phyloP scores from a whole-genome alignment of 2,329 filamentous ascomycete species.

The Aspergillus neotritici region DNA sequence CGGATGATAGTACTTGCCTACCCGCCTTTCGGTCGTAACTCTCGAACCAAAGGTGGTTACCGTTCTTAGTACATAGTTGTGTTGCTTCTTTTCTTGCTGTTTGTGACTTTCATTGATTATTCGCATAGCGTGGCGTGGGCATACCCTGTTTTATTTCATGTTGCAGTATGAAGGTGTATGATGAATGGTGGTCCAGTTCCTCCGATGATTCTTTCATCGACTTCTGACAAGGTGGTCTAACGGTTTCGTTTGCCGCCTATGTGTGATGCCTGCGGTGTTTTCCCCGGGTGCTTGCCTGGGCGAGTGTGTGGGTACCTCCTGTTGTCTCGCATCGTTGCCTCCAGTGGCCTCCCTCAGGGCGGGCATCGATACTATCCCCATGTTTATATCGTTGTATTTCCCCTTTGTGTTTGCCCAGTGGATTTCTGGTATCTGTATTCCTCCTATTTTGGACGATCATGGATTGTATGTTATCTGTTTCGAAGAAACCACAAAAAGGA shows the following conservation, averaged over 20 bases:
- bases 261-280: slow-evolving; percentile 6
- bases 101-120: slow-evolving; percentile 19
- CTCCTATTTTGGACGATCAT: slow-evolving; percentile 10
- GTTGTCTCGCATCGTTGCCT: too few relatives aligned
- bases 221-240: slow-evolving; percentile 5
- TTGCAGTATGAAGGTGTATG: slow-evolving; percentile 20
- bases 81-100: slow-evolving; percentile 21
- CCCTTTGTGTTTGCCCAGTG: slow-evolving; percentile 1
- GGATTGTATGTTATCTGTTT: slow-evolving; percentile 15
- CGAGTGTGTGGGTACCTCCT: background rate
- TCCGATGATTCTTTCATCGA: slow-evolving; percentile 7
- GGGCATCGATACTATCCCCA: background rate
- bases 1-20: too few relatives aligned
- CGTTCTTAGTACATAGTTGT: slow-evolving; percentile 34
- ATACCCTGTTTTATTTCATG: slow-evolving; percentile 30
- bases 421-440: slow-evolving; percentile 6
- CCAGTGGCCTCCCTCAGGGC: too few relatives aligned
- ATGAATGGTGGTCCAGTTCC: slow-evolving; percentile 15
- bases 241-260: slow-evolving; percentile 4
- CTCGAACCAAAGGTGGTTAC: slow-evolving; percentile 4
- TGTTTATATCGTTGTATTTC: slow-evolving; percentile 4
- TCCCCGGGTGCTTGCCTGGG: background rate
- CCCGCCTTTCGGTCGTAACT: too few relatives aligned
- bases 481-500: slow-evolving; percentile 9
- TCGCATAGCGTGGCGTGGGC: slow-evolving; percentile 42